Evolutionary conservation across 306 rosid species (phyloP), one percentile per base, ranked within the genome.

Genomic region (Arachis hypogaea): DNA sequence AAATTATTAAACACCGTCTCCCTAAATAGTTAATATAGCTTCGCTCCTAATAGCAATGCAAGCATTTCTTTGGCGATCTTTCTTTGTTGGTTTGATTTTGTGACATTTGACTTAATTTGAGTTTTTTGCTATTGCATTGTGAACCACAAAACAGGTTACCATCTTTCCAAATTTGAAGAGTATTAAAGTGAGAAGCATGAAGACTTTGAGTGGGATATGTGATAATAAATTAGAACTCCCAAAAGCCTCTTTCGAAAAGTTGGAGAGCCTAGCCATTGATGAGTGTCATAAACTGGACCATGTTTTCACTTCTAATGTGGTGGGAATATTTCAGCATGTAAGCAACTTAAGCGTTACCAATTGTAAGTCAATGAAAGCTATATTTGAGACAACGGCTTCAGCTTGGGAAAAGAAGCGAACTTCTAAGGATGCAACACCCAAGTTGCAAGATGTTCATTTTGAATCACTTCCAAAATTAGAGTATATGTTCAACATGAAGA

Each of bases 401-500:
- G 5, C 12, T n/a, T 5, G 7, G 8, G 6, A 12, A 4, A 6
- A 55, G 5, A 8, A 46, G 6, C 14, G 0, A 1, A 18, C 2
- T 50, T 9, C 0, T 29, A 7, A 7, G 6, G 0, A 9, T 5
- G 68, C 7, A 5, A 69, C 3, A 33, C 46, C 42, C 28, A n/a
- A 9, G 3, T 69, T 78, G 72, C 66, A 14, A 12, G 5, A 2
- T 63, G 0, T 78, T 54, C 1, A 36, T 5, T 4, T 78, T 3
- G 22, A 8, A 33, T 1, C 5, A 1, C 76, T 80, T n/a, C 59
- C 28, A 38, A 52, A 54, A 4, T 36, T 74, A 44, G 14, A 66
- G 41, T 41, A 33, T 11, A 38, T 83, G 12, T 75, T 81, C 84
- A 80, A 43, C 9, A 22, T 22, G 28, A 22, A 22, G 28, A 22